Conservation (phyloP, 169 alveolate species). For the Plasmodium reichenowi region DNA sequence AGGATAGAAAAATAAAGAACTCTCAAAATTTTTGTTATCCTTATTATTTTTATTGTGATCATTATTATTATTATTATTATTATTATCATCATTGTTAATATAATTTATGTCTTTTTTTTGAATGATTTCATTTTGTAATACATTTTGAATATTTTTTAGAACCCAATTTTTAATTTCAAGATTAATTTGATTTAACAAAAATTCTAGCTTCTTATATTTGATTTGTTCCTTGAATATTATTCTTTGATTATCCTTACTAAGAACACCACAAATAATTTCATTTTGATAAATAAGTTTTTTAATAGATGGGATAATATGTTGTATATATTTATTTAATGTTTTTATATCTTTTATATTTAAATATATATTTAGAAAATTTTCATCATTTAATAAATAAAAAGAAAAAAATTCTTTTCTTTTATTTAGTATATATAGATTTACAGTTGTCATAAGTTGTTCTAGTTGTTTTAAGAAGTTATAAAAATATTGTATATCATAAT, state of each 20-base stretch:
- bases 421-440: slow-evolving; percentile 13
- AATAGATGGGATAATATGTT: slow-evolving; percentile 23
- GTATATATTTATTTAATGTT: slow-evolving; percentile 16
- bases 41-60: too few species aligned
- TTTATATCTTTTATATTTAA: slow-evolving; percentile 26
- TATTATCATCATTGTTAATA: too few species aligned
- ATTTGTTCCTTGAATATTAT: slow-evolving; percentile 42
- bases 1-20: neutral
- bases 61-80: too few species aligned
- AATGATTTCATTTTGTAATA: slow-evolving; percentile 2
- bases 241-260: slow-evolving; percentile 17
- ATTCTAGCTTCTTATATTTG: slow-evolving; percentile 47
- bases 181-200: slow-evolving; percentile 37
- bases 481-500: slow-evolving; percentile 10
- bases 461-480: neutral
- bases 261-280: slow-evolving; percentile 34
- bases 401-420: slow-evolving; percentile 21
- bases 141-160: neutral
- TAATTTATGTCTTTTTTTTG: too few species aligned
- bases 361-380: slow-evolving; percentile 31
- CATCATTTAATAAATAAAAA: slow-evolving; percentile 27
- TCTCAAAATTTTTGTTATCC: too few species aligned
- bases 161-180: slow-evolving; percentile 17
- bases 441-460: neutral
- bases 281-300: slow-evolving; percentile 51